Evolutionary conservation across 2,329 filamentous ascomycete genomes (phyloP).

Genomic region (Alternaria sp.): DNA sequence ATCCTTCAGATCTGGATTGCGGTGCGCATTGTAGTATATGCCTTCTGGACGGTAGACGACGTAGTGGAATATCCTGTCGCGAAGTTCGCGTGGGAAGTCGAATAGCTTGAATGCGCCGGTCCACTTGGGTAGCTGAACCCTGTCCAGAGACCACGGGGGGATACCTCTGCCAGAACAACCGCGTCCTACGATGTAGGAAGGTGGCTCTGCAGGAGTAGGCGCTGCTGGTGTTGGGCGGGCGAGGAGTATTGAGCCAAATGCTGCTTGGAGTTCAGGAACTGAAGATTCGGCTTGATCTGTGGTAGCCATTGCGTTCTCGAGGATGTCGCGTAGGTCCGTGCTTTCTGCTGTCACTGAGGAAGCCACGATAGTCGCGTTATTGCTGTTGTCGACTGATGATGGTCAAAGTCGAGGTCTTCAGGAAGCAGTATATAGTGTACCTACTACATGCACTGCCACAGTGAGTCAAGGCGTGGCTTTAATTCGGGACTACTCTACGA

Average conservation of each 20-base stretch:
- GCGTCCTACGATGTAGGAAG: neutral
- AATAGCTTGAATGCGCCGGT: slow-evolving; percentile 15
- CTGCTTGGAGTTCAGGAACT: slow-evolving; percentile 21
- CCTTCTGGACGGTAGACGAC: slow-evolving; percentile 14
- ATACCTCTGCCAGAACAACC: neutral
- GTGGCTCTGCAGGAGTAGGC: neutral
- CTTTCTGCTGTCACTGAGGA: neutral
- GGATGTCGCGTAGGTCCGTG: neutral
- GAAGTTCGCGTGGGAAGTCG: slow-evolving; percentile 24
- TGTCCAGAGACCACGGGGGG: neutral
- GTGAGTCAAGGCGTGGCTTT: neutral
- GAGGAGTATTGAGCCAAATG: slow-evolving; percentile 17
- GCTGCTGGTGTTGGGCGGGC: neutral
- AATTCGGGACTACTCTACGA: neutral
- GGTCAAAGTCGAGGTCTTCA: neutral
- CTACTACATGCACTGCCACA: neutral
- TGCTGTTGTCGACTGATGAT: too few relatives aligned
- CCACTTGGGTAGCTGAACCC: slow-evolving; percentile 7
- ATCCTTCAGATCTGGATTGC: neutral
- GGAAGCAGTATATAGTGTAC: neutral
- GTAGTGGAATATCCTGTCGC: slow-evolving; percentile 28
- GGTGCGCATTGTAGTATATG: slow-evolving; percentile 6
- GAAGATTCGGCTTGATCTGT: neutral
- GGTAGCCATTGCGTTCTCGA: neutral
- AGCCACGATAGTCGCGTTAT: neutral